Evolutionary conservation across 75 land plant species (phyloP), one percentile per base, ranked within the genome.

Genomic region (Isoetes taiwanensis): DNA sequence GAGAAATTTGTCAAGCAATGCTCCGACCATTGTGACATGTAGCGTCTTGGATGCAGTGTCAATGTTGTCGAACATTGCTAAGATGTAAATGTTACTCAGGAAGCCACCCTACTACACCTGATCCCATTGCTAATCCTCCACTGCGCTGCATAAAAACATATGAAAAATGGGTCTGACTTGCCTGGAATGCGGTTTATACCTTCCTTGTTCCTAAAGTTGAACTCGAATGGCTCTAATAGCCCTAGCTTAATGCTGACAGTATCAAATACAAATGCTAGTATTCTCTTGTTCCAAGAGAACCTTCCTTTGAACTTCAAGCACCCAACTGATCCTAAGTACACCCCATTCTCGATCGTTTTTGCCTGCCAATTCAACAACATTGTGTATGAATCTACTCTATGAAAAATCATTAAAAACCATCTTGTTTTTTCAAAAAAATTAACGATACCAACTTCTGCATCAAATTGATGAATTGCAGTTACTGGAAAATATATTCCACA

Each of bases 71-170:
- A n/a, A n/a, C n/a, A n/a, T n/a, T n/a, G n/a, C n/a, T n/a, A n/a
- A n/a, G n/a, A n/a, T n/a, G n/a, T n/a, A n/a, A n/a, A n/a, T n/a
- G n/a, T n/a, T n/a, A n/a, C n/a, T n/a, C n/a, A n/a, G n/a, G n/a
- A n/a, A n/a, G n/a, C n/a, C n/a, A n/a, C n/a, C n/a, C n/a, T n/a
- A n/a, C n/a, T n/a, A n/a, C n/a, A n/a, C n/a, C n/a, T n/a, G n/a
- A n/a, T n/a, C n/a, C n/a, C n/a, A n/a, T n/a, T n/a, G n/a, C n/a
- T n/a, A n/a, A n/a, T n/a, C n/a, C n/a, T n/a, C n/a, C n/a, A n/a
- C n/a, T n/a, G n/a, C n/a, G n/a, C 98, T 27, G 86, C 60, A 37
- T 93, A 93, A 53, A 79, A 84, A 94, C 98, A 93, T 24, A 88
- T 74, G 65, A 93, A 93, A 65, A 87, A 93, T 2, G 98, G 90